Conservation (phyloP, 768 basidiomycete species). For the Strobilomyces confusus region DNA sequence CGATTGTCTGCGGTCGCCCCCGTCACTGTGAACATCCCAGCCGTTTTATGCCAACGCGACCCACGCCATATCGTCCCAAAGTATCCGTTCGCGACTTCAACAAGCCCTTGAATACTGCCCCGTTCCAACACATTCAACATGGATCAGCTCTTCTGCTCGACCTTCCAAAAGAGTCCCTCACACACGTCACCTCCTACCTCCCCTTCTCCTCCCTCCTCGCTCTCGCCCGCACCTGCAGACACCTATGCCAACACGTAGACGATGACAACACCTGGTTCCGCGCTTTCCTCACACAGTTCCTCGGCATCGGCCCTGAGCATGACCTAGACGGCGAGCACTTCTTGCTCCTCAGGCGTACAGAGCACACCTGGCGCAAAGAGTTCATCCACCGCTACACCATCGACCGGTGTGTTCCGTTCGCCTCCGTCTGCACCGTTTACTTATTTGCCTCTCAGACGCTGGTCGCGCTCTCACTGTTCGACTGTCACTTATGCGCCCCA, state of each 20-base stretch:
- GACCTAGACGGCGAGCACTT: constrained; percentile 44
- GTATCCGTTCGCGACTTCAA: constrained; percentile 24
- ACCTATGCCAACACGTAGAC: constrained; percentile 60
- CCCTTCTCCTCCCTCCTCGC: constrained; percentile 57
- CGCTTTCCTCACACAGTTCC: constrained; percentile 66
- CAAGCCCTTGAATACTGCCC: constrained; percentile 23
- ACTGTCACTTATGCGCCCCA: constrained; percentile 64
- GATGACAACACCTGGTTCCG: constrained; percentile 78
- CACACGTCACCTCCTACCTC: constrained; percentile 71
- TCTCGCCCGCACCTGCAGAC: constrained; percentile 50
- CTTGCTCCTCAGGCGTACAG: constrained; percentile 52
- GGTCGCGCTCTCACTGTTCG: constrained; percentile 59
- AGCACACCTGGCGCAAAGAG: constrained; percentile 66
- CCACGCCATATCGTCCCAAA: constrained; percentile 39
- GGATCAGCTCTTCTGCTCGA: constrained; percentile 45
- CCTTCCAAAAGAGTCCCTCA: constrained; percentile 69
- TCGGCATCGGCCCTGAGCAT: constrained; percentile 63
- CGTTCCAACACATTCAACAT: constrained; percentile 39
- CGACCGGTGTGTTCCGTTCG: constrained; percentile 41
- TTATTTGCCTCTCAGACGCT: constrained; percentile 47
- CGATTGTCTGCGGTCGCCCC: constrained; percentile 24
- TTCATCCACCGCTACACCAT: constrained; percentile 56
- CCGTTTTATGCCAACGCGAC: constrained; percentile 69
- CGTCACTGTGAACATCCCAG: constrained; percentile 8
- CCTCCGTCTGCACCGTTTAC: not conserved